Percentiles rank a stretch among this genome's conserved stretches.
Evolutionary conservation across 345 rosid genomes (phyloP).

Genomic region (Hibiscus mutabilis): DNA sequence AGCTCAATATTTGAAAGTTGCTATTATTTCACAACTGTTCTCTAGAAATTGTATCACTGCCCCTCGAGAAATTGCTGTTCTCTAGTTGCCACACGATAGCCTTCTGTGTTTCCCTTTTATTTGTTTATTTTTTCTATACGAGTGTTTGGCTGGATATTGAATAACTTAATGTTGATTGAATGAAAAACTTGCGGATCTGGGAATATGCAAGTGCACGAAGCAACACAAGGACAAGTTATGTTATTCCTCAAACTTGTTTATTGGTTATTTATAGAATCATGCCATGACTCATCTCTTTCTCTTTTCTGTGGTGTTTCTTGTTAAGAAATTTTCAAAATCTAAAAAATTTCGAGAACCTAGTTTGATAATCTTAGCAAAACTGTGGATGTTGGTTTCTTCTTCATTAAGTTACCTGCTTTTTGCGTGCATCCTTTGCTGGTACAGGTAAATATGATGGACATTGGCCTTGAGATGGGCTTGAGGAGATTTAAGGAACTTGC

Average conservation of each 20-base stretch:
- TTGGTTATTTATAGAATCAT: background rate
- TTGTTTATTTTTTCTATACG: background rate
- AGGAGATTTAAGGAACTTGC: background rate
- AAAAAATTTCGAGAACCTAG: background rate
- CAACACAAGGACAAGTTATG: background rate
- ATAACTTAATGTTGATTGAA: background rate
- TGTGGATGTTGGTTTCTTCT: background rate
- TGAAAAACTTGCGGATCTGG: too few relatives aligned
- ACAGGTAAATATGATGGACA: background rate
- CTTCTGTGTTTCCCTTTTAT: background rate
- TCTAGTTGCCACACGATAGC: background rate
- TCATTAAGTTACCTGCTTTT: background rate
- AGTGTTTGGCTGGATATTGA: background rate
- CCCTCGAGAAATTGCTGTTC: background rate
- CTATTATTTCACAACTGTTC: background rate
- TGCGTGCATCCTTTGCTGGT: background rate
- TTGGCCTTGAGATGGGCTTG: background rate
- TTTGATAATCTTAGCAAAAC: background rate
- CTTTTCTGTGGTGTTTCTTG: background rate
- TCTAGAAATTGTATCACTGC: background rate
- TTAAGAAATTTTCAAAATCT: too few relatives aligned
- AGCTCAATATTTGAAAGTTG: background rate
- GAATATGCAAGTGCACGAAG: too few relatives aligned
- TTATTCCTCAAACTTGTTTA: too few relatives aligned
- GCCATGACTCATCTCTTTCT: background rate